Percentiles rank a stretch among this genome's conserved stretches.
These are phyloP conservation scores for Ilex asprella DNA, from an alignment of 257 asterid genomes.

Conservation along the genomic window DNA sequence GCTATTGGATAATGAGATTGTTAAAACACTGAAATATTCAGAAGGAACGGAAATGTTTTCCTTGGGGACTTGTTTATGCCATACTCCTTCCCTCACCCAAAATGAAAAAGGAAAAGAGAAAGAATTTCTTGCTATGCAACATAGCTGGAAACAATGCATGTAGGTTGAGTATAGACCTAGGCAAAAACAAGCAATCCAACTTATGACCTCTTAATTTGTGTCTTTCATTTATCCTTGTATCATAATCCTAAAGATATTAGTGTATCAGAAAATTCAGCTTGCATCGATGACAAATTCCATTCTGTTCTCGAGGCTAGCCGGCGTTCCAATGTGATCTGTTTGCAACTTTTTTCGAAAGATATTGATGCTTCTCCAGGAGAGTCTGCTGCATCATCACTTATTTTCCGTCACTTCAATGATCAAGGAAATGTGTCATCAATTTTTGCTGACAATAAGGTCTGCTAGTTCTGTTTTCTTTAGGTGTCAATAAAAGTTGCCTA, in stretches of 20 bases:
- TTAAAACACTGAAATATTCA: too few species aligned
- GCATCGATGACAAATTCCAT: conserved; percentile 58
- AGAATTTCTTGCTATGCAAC: too few species aligned
- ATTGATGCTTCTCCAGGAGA: conserved; percentile 82
- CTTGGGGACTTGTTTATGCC: too few species aligned
- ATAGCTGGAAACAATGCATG: too few species aligned
- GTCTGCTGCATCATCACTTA: conserved; percentile 70
- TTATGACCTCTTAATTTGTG: background rate
- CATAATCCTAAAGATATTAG: conserved; percentile 39
- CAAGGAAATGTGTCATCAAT: conserved; percentile 40
- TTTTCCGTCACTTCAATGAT: conserved; percentile 67
- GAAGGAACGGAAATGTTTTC: too few species aligned
- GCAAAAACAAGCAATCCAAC: background rate
- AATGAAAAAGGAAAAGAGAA: too few species aligned
- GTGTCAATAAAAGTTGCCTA: background rate
- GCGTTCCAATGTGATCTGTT: conserved; percentile 72
- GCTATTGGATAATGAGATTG: too few species aligned
- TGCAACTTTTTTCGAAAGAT: conserved; percentile 81
- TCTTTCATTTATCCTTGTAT: conserved; percentile 13
- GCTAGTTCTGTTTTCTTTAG: conserved; percentile 8
- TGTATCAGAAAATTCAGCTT: conserved; percentile 73
- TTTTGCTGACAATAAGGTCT: conserved; percentile 48
- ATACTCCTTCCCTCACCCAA: too few species aligned
- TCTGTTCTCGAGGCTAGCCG: conserved; percentile 88
- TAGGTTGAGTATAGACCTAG: background rate